Percentiles rank a stretch among this genome's conserved stretches.
These are phyloP conservation scores for Microthlaspi erraticum DNA, from an alignment of 345 rosid genomes.

Conservation along the genomic window DNA sequence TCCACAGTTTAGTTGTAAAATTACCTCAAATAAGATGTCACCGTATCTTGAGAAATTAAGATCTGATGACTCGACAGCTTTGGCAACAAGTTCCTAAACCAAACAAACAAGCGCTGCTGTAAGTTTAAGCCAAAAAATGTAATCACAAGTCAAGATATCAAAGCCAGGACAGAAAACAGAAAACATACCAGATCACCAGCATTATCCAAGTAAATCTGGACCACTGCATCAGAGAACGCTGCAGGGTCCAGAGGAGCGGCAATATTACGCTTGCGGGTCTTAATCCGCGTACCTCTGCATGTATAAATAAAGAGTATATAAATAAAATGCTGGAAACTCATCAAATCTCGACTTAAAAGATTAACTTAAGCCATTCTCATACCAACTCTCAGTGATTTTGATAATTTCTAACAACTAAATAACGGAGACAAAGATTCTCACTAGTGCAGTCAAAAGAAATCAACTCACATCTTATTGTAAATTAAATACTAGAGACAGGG, in stretches of 20 bases:
- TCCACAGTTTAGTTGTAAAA: background rate
- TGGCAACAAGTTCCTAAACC: slow-evolving; percentile 84
- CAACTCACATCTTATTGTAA: background rate
- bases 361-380: background rate
- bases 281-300: slow-evolving; percentile 97
- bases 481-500: no score
- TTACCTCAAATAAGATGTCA: slow-evolving; percentile 53
- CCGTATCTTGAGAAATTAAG: slow-evolving; percentile 96
- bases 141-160: background rate
- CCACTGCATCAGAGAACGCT: slow-evolving; percentile 95
- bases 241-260: slow-evolving; percentile 98
- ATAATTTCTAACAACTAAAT: background rate
- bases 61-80: slow-evolving; percentile 81
- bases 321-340: background rate
- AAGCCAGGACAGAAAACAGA: background rate
- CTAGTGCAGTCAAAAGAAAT: background rate
- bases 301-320: background rate
- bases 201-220: slow-evolving; percentile 94
- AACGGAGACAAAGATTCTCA: background rate
- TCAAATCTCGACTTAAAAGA: background rate
- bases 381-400: background rate
- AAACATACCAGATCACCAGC: slow-evolving; percentile 91
- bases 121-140: background rate
- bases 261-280: slow-evolving; percentile 99
- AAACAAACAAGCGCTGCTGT: background rate